A percentile compares a stretch with the other conserved stretches of the same genome.
Conservation (phyloP, 176 grass and related monocot genomes). For the Carex parvula region DNA sequence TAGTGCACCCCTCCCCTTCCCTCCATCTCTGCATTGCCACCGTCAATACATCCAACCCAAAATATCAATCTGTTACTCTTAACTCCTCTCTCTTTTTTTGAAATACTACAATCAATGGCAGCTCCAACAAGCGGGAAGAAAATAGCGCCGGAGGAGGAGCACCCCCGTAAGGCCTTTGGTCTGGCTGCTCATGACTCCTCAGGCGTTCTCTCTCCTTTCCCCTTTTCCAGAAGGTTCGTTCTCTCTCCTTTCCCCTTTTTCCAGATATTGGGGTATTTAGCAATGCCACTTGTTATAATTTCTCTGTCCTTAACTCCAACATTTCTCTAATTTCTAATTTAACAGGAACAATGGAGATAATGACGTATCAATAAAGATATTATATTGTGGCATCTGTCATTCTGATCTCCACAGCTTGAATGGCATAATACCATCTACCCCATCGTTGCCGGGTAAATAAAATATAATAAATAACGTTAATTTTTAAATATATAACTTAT, state of each 20-base stretch:
- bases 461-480: background rate
- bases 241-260: background rate
- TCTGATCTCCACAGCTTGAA: conserved; percentile 62
- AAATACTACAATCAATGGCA: conserved; percentile 26
- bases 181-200: conserved; percentile 47
- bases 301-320: background rate
- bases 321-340: background rate
- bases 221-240: conserved; percentile 42
- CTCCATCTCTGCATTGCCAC: background rate
- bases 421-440: conserved; percentile 59
- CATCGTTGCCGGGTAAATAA: conserved; percentile 49
- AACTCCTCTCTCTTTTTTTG: background rate
- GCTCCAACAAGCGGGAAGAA: conserved; percentile 17
- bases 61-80: background rate
- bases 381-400: conserved; percentile 79
- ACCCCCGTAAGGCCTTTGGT: conserved; percentile 44
- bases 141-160: conserved; percentile 29
- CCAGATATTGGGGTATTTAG: background rate
- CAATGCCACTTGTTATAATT: background rate
- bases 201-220: conserved; percentile 46
- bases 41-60: background rate
- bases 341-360: conserved; percentile 62
- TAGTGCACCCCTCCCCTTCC: background rate
- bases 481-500: background rate
- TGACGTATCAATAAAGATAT: conserved; percentile 67